A percentile compares a stretch with the other conserved stretches of the same genome.
Evolutionary conservation across 805 yeast genomes (phyloP).

Genomic region (Jamesozyma hellenica): DNA sequence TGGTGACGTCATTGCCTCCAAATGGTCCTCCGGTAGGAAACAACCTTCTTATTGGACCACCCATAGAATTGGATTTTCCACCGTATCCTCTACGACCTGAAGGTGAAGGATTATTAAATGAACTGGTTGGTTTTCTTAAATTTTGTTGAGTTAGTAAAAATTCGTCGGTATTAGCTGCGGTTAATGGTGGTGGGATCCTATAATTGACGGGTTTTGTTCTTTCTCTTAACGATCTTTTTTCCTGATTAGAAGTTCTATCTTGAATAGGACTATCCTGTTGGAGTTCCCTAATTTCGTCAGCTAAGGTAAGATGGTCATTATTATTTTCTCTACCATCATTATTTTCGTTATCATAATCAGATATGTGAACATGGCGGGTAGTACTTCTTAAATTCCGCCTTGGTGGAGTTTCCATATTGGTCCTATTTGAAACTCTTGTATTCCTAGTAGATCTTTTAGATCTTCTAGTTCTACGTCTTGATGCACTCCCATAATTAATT

Average conservation of each 20-base stretch:
- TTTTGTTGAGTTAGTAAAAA: constrained; percentile 11
- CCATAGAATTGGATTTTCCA: constrained; percentile 31
- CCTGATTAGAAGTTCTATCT: too few species aligned
- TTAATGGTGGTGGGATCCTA: constrained; percentile 72
- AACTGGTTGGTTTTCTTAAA: constrained; percentile 1
- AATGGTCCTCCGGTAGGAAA: constrained; percentile 96
- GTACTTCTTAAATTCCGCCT: constrained; percentile 19
- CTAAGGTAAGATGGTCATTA: constrained; percentile 32
- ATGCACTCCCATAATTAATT: neutral
- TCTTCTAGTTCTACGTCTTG: constrained; percentile 1
- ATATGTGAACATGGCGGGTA: constrained; percentile 14
- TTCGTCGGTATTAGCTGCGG: constrained; percentile 30
- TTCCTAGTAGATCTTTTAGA: constrained; percentile 16
- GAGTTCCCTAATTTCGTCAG: constrained; percentile 57
- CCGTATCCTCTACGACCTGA: constrained; percentile 28
- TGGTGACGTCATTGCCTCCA: constrained; percentile 89
- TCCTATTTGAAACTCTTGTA: constrained; percentile 12
- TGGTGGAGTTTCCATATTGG: constrained; percentile 12
- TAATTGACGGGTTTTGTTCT: constrained; percentile 71
- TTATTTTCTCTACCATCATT: constrained; percentile 19
- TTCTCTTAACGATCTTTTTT: constrained; percentile 46
- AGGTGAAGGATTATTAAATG: constrained; percentile 19
- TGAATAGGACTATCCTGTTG: constrained; percentile 51
- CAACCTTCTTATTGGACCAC: constrained; percentile 52
- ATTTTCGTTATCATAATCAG: constrained; percentile 11